A percentile compares a stretch with the other conserved stretches of the same genome.
phyloP scores from a whole-genome alignment of 2,329 filamentous ascomycete species.

The Coniochaeta sp. region DNA sequence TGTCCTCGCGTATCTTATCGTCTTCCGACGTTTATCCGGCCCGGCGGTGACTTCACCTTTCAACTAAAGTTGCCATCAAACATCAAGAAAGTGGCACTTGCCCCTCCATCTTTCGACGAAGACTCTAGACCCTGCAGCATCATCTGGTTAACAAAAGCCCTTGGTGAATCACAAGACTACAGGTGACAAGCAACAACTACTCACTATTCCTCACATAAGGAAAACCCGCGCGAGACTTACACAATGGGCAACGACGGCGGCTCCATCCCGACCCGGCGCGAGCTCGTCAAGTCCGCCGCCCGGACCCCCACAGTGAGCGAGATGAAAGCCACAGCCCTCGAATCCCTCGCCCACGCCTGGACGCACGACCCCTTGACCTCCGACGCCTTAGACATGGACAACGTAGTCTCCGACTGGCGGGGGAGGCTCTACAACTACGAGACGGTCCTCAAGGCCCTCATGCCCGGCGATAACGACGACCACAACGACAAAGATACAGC shows the following conservation, averaged over 20 bases:
- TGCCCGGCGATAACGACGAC: conserved; percentile 55
- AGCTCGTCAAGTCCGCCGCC: conserved; percentile 91
- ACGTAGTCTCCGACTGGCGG: conserved; percentile 75
- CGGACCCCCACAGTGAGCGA: conserved; percentile 75
- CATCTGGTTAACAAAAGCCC: too few relatives aligned
- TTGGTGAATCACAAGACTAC: too few relatives aligned
- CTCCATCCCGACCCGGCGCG: conserved; percentile 89
- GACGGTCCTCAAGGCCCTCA: conserved; percentile 60
- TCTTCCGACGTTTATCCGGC: neutral
- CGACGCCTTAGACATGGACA: conserved; percentile 58
- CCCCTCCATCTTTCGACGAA: too few relatives aligned
- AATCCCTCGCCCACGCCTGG: conserved; percentile 84
- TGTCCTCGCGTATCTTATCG: neutral
- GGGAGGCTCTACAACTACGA: conserved; percentile 95
- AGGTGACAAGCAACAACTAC: too few relatives aligned
- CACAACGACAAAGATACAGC: conserved; percentile 28
- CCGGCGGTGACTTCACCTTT: too few relatives aligned
- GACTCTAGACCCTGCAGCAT: too few relatives aligned
- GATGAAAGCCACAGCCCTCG: conserved; percentile 79
- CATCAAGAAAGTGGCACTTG: too few relatives aligned
- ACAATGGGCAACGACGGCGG: conserved; percentile 96
- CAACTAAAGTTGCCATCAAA: neutral
- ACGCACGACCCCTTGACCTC: conserved; percentile 80
- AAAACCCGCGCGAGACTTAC: too few relatives aligned
- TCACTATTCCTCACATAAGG: too few relatives aligned